Conservation (phyloP, 163 green algal species). For the Scenedesmus sp. region DNA sequence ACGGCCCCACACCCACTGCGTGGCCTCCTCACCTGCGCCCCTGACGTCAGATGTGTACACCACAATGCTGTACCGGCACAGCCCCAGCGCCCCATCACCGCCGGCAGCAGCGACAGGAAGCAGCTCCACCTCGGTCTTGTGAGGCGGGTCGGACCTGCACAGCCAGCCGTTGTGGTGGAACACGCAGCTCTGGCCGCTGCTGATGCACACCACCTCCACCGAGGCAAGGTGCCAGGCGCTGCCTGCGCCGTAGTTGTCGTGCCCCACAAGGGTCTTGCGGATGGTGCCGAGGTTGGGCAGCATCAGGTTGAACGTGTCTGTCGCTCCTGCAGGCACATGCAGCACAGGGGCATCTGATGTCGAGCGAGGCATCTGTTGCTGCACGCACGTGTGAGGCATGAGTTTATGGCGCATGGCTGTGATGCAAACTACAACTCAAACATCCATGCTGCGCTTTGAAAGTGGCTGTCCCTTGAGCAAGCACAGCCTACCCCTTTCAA, state of each 20-base stretch:
- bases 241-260: conserved; percentile 67
- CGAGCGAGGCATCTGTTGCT: no score
- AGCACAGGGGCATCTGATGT: not conserved
- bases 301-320: conserved; percentile 74
- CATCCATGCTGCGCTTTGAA: not conserved
- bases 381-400: no score
- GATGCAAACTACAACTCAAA: not conserved
- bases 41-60: conserved; percentile 78
- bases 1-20: not conserved
- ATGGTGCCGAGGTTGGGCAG: conserved; percentile 72
- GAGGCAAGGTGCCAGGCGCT: conserved; percentile 66
- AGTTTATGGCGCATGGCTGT: not conserved
- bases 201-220: conserved; percentile 69
- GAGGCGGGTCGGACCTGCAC: conserved; percentile 63
- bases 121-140: conserved; percentile 71
- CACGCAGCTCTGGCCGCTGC: conserved; percentile 56
- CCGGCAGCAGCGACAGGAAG: conserved; percentile 45
- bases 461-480: not conserved
- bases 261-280: conserved; percentile 71
- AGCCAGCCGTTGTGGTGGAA: conserved; percentile 73
- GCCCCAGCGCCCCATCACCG: not conserved
- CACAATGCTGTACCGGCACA: conserved; percentile 67
- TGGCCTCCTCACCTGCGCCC: conserved; percentile 55
- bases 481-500: conserved; percentile 53
- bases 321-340: conserved; percentile 42